Conservation (phyloP, 2,329 filamentous ascomycete genomes). For the Fusarium tupiense region DNA sequence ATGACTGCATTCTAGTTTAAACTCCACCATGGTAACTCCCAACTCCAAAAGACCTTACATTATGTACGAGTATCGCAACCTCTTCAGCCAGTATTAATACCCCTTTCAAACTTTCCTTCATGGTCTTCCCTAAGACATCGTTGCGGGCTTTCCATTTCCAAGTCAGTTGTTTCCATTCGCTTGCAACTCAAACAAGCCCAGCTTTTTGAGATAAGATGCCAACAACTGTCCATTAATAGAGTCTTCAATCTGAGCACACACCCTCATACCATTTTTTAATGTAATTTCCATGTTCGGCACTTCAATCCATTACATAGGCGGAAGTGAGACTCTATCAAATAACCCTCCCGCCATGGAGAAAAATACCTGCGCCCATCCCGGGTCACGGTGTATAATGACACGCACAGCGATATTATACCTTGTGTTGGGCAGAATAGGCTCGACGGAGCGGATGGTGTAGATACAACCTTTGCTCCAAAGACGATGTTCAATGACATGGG, state of each 20-base stretch:
- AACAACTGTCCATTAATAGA: slow-evolving; percentile 2
- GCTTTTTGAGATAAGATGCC: not conserved
- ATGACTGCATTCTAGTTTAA: not conserved
- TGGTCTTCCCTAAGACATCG: not conserved
- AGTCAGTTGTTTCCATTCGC: not conserved
- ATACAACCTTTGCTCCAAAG: not conserved
- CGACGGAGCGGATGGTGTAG: not conserved
- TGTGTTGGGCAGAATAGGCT: not conserved
- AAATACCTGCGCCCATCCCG: not conserved
- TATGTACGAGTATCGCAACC: not conserved
- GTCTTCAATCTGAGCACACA: not conserved
- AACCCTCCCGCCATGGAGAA: not conserved
- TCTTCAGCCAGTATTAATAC: not conserved
- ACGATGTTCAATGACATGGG: not conserved
- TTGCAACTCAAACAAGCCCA: not conserved
- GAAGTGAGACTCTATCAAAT: not conserved
- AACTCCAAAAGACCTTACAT: not conserved
- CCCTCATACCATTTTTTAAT: not conserved
- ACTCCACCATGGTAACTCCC: not conserved
- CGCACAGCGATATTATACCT: not conserved
- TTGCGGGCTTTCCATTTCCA: not conserved
- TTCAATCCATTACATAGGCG: not conserved
- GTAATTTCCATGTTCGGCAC: not conserved
- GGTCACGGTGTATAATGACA: not conserved
- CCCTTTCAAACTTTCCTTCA: accelerated